Evolutionary conservation across 1,284 basidiomycete genomes (phyloP), one percentile per base, ranked within the genome.

Genomic region (Paramarasmius palmivorus): DNA sequence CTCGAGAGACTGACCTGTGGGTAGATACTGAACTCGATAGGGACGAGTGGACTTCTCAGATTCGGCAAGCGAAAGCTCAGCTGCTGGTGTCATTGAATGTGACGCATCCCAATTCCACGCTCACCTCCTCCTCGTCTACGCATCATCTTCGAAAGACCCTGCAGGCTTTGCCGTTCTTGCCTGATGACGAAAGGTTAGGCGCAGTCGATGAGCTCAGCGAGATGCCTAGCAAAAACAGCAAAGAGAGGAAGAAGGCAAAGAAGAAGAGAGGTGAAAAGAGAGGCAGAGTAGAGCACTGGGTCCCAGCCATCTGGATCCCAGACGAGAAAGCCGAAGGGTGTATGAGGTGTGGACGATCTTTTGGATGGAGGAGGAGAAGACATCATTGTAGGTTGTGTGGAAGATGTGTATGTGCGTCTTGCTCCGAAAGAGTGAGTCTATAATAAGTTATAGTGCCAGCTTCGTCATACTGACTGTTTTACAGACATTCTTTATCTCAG

Each of bases 361-460:
- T 97, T 69, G 88, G 89, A 4, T 86, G 93, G 77, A 81, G 90
- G 67, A 77, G 92, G 57, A 73, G 95, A 60, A 79, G 91, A 61
- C 94, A 97, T 67, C 94, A 97, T 66, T 97, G 94, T 69, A 75
- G 95, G 52, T 72, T 97, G 9, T 97, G 95, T 68, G 94, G 94
- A 1, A 71, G 88, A 50, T 92, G 94, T 62, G 87, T 96, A 4
- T 97, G 95, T 70, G 84, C 84, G 29, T 68, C 71, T 2, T 97
- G 95, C 71, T 93, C 92, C n/a, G 81, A 78, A 17, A 82, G 83
- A 73, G 92, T 92, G 57, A 61, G 79, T 68, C 35, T 19, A 44
- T 29, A 22, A n/a, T n/a, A n/a, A n/a, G n/a, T n/a, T n/a, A n/a
- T n/a, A n/a, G n/a, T n/a, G n/a, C n/a, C n/a, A n/a, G n/a, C n/a